Percentiles rank a stretch among this genome's conserved stretches.
Conservation (phyloP, 2,329 filamentous ascomycete genomes). For the Penicillium sclerotiorum region DNA sequence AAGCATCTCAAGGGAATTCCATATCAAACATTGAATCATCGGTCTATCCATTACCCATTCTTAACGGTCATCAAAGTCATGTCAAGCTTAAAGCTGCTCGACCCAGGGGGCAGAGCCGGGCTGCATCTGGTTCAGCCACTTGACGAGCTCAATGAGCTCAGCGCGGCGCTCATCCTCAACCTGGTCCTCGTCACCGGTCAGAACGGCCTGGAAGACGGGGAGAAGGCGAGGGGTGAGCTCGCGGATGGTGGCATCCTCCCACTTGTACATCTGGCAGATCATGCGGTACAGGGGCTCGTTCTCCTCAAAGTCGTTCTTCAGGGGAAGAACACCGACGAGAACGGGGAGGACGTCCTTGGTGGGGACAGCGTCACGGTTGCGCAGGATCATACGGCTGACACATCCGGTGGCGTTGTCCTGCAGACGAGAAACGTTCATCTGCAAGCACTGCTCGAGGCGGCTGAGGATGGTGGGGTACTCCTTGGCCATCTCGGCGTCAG, state of each 20-base stretch:
- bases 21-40: constrained; percentile 23
- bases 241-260: constrained; percentile 49
- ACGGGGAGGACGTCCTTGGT: constrained; percentile 79
- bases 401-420: constrained; percentile 94
- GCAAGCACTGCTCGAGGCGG: constrained; percentile 84
- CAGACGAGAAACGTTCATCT: constrained; percentile 75
- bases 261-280: constrained; percentile 76
- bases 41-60: constrained; percentile 33
- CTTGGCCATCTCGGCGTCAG: constrained; percentile 72
- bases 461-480: constrained; percentile 75
- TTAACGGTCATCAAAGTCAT: constrained; percentile 18
- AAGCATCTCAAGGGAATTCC: constrained; percentile 25
- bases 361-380: constrained; percentile 80
- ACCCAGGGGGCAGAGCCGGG: constrained; percentile 43
- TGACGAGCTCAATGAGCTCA: constrained; percentile 51
- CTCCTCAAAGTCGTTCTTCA: constrained; percentile 94
- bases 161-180: constrained; percentile 51
- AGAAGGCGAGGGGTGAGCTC: constrained; percentile 50
- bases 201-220: constrained; percentile 51
- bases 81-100: constrained; percentile 36
- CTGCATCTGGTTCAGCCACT: constrained; percentile 51
- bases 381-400: constrained; percentile 86
- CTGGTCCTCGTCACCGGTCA: constrained; percentile 49
- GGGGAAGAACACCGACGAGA: constrained; percentile 75
- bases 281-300: constrained; percentile 92